A percentile compares a stretch with the other conserved stretches of the same genome.
Evolutionary conservation across 169 alveolate genomes (phyloP).

Genomic region (Perkinsus marinus): DNA sequence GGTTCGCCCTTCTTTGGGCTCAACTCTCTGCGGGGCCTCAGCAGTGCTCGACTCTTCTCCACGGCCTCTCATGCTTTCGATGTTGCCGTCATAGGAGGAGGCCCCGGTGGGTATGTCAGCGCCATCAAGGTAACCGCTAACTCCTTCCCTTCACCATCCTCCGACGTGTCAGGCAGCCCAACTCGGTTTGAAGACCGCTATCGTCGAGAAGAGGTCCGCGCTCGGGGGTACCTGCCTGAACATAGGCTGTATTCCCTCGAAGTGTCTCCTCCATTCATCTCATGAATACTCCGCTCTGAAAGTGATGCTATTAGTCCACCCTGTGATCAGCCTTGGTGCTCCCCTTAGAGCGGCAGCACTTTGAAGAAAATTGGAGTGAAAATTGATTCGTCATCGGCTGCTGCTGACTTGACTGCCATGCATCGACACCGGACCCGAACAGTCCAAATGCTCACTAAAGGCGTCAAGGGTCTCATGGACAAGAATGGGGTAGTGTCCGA

Average conservation of each 20-base stretch:
- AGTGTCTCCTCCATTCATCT: conserved; percentile 78
- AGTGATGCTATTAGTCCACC: too few relatives aligned
- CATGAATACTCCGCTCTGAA: conserved; percentile 56
- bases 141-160: not conserved
- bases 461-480: not conserved
- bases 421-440: not conserved
- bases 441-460: not conserved
- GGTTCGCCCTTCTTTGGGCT: not conserved
- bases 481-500: not conserved
- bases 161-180: conserved; percentile 66
- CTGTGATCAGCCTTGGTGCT: too few relatives aligned
- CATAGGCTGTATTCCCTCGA: conserved; percentile 96
- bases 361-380: not conserved
- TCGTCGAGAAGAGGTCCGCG: conserved; percentile 83
- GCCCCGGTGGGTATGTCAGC: conserved; percentile 89
- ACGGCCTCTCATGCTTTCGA: conserved; percentile 34
- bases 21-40: not conserved
- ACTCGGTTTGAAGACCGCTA: conserved; percentile 82
- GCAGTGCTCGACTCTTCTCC: not conserved
- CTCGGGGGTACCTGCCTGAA: conserved; percentile 97
- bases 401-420: not conserved
- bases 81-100: conserved; percentile 75
- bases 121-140: conserved; percentile 57
- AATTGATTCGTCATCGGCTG: not conserved
- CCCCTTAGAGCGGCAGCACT: not conserved